These are phyloP conservation scores for Hippophae rhamnoides DNA, from an alignment of 306 rosid genomes.

Conservation along the genomic window DNA sequence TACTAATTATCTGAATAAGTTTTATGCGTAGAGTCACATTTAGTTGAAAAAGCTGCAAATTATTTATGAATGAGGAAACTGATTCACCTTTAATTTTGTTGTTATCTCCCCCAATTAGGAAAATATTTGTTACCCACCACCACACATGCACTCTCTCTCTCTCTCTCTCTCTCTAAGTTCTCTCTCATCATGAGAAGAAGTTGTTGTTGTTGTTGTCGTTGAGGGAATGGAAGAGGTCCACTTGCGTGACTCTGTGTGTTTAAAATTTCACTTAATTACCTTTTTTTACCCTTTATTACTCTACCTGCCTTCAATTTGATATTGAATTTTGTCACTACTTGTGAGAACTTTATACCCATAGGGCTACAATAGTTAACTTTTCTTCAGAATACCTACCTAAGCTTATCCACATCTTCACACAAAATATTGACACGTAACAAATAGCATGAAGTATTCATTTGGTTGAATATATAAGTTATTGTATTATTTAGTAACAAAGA, in stretches of 20 bases:
- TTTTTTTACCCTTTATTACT: slow-evolving; percentile 26
- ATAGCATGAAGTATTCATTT: background rate
- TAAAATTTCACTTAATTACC: slow-evolving; percentile 30
- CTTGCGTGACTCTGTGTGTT: slow-evolving; percentile 16
- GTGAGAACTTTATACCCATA: slow-evolving; percentile 8
- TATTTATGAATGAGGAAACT: slow-evolving; percentile 20
- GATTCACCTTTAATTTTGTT: slow-evolving; percentile 51
- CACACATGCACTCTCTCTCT: slow-evolving; percentile 21
- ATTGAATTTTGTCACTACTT: slow-evolving; percentile 24
- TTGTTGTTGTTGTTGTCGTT: slow-evolving; percentile 39
- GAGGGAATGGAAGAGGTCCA: slow-evolving; percentile 17
- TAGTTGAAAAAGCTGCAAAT: too few relatives aligned
- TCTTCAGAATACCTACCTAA: background rate
- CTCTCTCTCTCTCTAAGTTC: too few relatives aligned
- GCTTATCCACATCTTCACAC: slow-evolving; percentile 4
- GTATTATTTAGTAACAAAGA: too few relatives aligned
- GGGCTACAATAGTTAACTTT: background rate
- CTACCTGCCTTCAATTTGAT: slow-evolving; percentile 15
- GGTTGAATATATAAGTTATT: background rate
- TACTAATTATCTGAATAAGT: too few relatives aligned
- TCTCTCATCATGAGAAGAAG: slow-evolving; percentile 17
- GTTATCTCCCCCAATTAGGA: slow-evolving; percentile 29
- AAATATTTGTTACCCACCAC: slow-evolving; percentile 44
- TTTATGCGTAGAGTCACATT: too few relatives aligned
- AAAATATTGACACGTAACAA: background rate